A percentile compares a stretch with the other conserved stretches of the same genome.
Evolutionary conservation across 257 asterid species (phyloP).

Genomic region (Anisodus acutangulus): DNA sequence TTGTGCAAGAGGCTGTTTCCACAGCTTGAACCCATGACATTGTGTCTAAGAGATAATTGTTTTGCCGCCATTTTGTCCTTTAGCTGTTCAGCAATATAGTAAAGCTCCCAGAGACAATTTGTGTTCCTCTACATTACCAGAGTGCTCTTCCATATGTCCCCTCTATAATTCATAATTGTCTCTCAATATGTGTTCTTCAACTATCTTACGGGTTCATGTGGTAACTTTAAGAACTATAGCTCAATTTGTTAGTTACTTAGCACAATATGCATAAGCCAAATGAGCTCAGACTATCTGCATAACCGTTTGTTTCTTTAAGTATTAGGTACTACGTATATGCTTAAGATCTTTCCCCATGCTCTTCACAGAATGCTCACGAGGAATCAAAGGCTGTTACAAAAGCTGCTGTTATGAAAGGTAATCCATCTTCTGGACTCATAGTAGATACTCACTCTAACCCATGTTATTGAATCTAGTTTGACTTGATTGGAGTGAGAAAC

Average conservation of each 20-base stretch:
- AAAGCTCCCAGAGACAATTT: neutral
- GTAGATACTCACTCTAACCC: neutral
- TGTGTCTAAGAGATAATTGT: neutral
- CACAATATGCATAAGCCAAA: neutral
- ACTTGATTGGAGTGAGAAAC: slow-evolving; percentile 1
- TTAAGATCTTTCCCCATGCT: neutral
- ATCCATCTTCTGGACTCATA: neutral
- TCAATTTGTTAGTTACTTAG: neutral
- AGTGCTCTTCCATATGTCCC: neutral
- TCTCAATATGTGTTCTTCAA: slow-evolving; percentile 18
- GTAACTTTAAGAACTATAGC: neutral
- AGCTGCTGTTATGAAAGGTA: slow-evolving; percentile 96
- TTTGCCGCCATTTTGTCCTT: neutral
- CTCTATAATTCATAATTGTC: neutral
- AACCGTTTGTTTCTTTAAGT: neutral
- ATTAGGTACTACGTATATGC: neutral
- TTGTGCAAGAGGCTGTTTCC: too few relatives aligned
- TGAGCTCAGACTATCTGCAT: neutral
- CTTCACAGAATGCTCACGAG: slow-evolving; percentile 95
- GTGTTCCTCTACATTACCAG: neutral
- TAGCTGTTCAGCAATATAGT: neutral
- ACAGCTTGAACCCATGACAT: too few relatives aligned
- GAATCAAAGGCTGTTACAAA: slow-evolving; percentile 91
- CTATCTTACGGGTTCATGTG: neutral
- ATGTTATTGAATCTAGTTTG: neutral